Conservation (phyloP, 306 rosid genomes). For the Pterocarpus santalinus region DNA sequence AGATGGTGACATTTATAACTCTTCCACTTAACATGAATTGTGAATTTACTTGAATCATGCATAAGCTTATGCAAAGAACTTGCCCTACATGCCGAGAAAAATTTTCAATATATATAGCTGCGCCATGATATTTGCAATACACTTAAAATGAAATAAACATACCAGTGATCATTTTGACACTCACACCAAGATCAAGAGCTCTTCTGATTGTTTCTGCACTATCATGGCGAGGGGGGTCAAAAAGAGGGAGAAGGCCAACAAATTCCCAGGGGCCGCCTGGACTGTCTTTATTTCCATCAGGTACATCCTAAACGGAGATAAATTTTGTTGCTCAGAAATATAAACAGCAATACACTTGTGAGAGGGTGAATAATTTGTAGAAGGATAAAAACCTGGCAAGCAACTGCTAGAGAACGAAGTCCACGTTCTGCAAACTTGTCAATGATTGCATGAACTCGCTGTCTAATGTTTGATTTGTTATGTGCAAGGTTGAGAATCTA, state of each 20-base stretch:
- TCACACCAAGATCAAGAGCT: conserved; percentile 79
- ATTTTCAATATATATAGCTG: too few relatives aligned
- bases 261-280: conserved; percentile 85
- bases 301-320: conserved; percentile 61
- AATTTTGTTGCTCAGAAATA: conserved; percentile 2
- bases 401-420: conserved; percentile 72
- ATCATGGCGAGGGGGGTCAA: conserved; percentile 85
- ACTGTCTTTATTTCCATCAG: conserved; percentile 70
- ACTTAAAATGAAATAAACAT: conserved; percentile 11
- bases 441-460: conserved; percentile 66
- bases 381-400: conserved; percentile 58
- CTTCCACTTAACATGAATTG: too few relatives aligned
- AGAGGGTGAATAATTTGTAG: background rate
- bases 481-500: conserved; percentile 73
- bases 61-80: too few relatives aligned
- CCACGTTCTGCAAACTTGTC: conserved; percentile 85
- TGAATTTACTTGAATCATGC: too few relatives aligned
- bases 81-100: too few relatives aligned
- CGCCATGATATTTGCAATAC: conserved; percentile 7
- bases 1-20: too few relatives aligned
- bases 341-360: background rate
- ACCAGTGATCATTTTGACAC: conserved; percentile 86
- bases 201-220: conserved; percentile 83
- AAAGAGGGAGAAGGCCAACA: conserved; percentile 77
- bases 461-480: conserved; percentile 66